A percentile compares a stretch with the other conserved stretches of the same genome.
Evolutionary conservation across 2,329 filamentous ascomycete genomes (phyloP).

Genomic region (Camptophora hylomeconis): DNA sequence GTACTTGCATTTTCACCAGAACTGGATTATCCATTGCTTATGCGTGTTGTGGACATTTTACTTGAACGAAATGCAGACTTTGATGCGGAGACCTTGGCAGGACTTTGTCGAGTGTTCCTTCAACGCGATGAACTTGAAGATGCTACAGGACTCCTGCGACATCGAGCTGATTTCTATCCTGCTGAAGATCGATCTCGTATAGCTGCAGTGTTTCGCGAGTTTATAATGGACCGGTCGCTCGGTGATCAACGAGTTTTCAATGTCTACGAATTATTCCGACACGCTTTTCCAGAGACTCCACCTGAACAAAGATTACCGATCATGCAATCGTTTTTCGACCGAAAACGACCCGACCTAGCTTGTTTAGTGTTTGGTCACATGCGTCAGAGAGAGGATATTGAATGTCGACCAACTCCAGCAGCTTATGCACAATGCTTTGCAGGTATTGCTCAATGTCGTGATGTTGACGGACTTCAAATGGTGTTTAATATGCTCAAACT

Average conservation of each 20-base stretch:
- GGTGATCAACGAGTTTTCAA: conserved; percentile 52
- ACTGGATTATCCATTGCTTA: conserved; percentile 57
- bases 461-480: conserved; percentile 54
- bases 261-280: conserved; percentile 43
- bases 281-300: conserved; percentile 51
- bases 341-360: conserved; percentile 71
- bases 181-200: conserved; percentile 55
- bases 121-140: conserved; percentile 64
- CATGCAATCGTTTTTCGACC: conserved; percentile 71
- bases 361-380: conserved; percentile 83
- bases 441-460: conserved; percentile 51
- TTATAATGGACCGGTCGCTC: conserved; percentile 50
- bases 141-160: conserved; percentile 67
- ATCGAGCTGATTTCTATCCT: conserved; percentile 58
- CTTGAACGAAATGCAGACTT: conserved; percentile 58
- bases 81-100: conserved; percentile 60
- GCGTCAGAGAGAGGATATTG: conserved; percentile 50
- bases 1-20: conserved; percentile 49
- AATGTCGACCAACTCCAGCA: conserved; percentile 53
- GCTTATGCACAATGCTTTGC: conserved; percentile 70
- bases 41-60: conserved; percentile 59
- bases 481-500: conserved; percentile 92
- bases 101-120: conserved; percentile 62
- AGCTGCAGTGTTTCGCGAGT: conserved; percentile 51
- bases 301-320: conserved; percentile 52